Percentiles rank a stretch among this genome's conserved stretches.
Conservation (phyloP, 2,329 filamentous ascomycete genomes). For the Fusarium mexicanum region DNA sequence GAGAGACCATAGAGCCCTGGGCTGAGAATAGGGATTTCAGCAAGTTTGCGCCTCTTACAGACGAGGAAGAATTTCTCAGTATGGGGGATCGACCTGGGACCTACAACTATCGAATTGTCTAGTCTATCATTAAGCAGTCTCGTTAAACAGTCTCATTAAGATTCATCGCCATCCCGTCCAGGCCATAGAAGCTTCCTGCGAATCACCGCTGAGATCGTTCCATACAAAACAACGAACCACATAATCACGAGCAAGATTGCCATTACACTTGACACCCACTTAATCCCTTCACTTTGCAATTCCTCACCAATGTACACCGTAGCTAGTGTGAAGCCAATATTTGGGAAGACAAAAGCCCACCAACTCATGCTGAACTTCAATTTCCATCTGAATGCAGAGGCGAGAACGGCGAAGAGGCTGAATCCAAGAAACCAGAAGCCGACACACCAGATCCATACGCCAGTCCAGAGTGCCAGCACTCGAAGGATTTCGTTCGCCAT, state of each 20-base stretch:
- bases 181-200: conserved; percentile 41
- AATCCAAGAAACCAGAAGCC: conserved; percentile 44
- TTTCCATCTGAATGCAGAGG: conserved; percentile 17
- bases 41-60: conserved; percentile 9
- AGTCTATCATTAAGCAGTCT: background rate
- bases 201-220: conserved; percentile 31
- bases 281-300: conserved; percentile 35
- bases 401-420: conserved; percentile 35
- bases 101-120: conserved; percentile 30
- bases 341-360: conserved; percentile 45
- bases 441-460: conserved; percentile 44
- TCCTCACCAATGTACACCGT: conserved; percentile 40
- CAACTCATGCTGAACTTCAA: conserved; percentile 42
- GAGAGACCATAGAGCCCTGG: background rate
- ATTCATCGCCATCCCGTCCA: conserved; percentile 38
- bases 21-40: conserved; percentile 16
- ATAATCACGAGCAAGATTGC: conserved; percentile 32
- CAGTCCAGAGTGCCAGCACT: conserved; percentile 38
- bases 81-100: background rate
- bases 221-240: conserved; percentile 40
- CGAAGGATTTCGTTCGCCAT: conserved; percentile 37
- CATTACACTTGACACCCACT: conserved; percentile 40
- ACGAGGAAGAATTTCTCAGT: conserved; percentile 19
- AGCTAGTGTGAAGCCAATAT: conserved; percentile 41
- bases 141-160: background rate